Percentiles rank a stretch among this genome's conserved stretches.
Evolutionary conservation across 495 filamentous ascomycete genomes (phyloP).

Genomic region (Xylaria telfairii): DNA sequence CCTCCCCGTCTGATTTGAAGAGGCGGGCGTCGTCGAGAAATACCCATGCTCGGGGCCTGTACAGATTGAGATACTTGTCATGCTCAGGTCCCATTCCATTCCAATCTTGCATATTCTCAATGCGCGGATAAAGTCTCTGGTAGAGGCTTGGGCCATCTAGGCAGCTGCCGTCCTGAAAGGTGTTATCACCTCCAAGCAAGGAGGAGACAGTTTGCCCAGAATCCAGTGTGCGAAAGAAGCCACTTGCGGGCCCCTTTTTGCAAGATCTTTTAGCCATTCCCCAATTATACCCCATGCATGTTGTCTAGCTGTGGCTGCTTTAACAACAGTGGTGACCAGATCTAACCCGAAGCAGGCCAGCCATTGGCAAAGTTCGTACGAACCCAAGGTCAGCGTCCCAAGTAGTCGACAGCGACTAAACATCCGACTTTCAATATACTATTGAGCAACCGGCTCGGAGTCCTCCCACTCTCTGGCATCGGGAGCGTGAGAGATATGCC

Average conservation of each 20-base stretch:
- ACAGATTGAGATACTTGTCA: background rate
- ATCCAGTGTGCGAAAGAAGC: background rate
- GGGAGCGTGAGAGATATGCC: slow-evolving; percentile 6
- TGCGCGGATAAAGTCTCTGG: background rate
- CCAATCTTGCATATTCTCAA: background rate
- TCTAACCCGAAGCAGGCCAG: slow-evolving; percentile 7
- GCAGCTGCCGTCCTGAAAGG: background rate
- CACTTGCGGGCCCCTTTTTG: background rate
- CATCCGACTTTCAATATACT: background rate
- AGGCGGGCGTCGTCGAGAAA: slow-evolving; percentile 10
- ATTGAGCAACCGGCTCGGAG: background rate
- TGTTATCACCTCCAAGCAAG: background rate
- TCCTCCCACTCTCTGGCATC: slow-evolving; percentile 2
- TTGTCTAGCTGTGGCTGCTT: slow-evolving; percentile 3
- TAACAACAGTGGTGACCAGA: background rate
- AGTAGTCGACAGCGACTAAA: background rate
- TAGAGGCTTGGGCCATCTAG: background rate
- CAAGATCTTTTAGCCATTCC: slow-evolving; percentile 1
- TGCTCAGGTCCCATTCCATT: background rate
- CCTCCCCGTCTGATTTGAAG: slow-evolving; percentile 6
- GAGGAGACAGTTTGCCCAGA: background rate
- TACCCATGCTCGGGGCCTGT: slow-evolving; percentile 7
- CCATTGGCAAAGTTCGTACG: slow-evolving; percentile 8
- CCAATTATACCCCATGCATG: slow-evolving; percentile 3
- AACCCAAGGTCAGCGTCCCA: slow-evolving; percentile 2